These are phyloP conservation scores for Reutealis trisperma DNA, from an alignment of 345 rosid genomes.

Conservation along the genomic window DNA sequence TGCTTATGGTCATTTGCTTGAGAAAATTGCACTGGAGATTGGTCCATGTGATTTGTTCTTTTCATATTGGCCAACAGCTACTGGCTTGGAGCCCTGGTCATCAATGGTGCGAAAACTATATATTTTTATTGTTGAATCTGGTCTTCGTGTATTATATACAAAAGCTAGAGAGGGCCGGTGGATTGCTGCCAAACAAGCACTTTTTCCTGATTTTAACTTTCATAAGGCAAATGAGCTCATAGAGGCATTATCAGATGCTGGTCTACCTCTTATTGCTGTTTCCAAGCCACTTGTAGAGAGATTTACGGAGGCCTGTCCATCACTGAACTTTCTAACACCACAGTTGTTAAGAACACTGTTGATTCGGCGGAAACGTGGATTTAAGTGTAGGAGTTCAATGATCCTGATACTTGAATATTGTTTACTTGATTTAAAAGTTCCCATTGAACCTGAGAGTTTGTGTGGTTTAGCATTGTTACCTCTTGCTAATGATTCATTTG, in stretches of 20 bases:
- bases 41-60: constrained; percentile 80
- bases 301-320: constrained; percentile 71
- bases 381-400: constrained; percentile 61
- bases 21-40: constrained; percentile 72
- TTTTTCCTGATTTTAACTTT: constrained; percentile 84
- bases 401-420: constrained; percentile 84
- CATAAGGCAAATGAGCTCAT: constrained; percentile 62
- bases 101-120: constrained; percentile 75
- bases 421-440: constrained; percentile 64
- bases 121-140: constrained; percentile 58
- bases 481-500: constrained; percentile 81
- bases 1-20: constrained; percentile 91
- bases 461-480: constrained; percentile 85
- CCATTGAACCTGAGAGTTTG: constrained; percentile 49
- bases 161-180: constrained; percentile 95
- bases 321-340: constrained; percentile 76
- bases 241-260: constrained; percentile 79
- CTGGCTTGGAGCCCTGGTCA: constrained; percentile 86
- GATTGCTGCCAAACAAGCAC: constrained; percentile 87
- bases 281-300: constrained; percentile 66
- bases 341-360: constrained; percentile 67
- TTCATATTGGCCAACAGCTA: constrained; percentile 80
- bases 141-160: constrained; percentile 75
- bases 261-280: constrained; percentile 68
- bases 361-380: constrained; percentile 70